Evolutionary conservation across 768 basidiomycete genomes (phyloP), one percentile per base, ranked within the genome.

Genomic region (Hygrophorus pudorinus): DNA sequence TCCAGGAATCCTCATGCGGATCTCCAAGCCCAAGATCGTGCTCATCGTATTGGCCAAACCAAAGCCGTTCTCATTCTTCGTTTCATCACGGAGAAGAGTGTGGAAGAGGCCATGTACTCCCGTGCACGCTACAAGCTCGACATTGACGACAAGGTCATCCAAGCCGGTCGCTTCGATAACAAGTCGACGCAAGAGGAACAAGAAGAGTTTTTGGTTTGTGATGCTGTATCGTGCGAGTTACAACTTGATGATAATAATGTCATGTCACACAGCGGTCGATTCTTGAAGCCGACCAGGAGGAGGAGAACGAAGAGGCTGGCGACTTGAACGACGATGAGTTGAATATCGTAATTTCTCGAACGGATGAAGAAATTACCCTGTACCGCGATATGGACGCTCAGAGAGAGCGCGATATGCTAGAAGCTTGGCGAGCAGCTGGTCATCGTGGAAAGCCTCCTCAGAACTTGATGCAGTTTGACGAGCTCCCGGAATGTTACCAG

Each of bases 21-120:
- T 81, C 68, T 98, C 49, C 96, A 99, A 64, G 96, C 96, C 10
- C 96, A 99, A 62, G 94, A 99, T 78, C 90, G 93, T 73, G 90
- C 89, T 9, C 94, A 99, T 74, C 93, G 96, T 76, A 99, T 99
- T 56, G 96, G 96, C 47, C 96, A 99, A 60, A 99, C 96, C 47
- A 94, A 93, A 64, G 87, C 92, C 36, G 96, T 99, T 14, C 81
- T 93, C 27, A 98, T 99, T 51, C 72, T 98, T 51, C 81, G 94
- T 49, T 88, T 99, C 62, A 93, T 99, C 59, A 96, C 94, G 3
- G 90, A 96, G 63, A 91, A 92, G 70, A 94, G 92, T 50, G 91
- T 99, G 17, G 96, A 98, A 65, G 96, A 98, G 65, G 90, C 92
- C 3, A 96, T 98, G 78, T 86, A 97, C 49, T 86, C 89, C 36